phyloP scores from a whole-genome alignment of 495 filamentous ascomycete genomes.

The Podospora fimiseda region DNA sequence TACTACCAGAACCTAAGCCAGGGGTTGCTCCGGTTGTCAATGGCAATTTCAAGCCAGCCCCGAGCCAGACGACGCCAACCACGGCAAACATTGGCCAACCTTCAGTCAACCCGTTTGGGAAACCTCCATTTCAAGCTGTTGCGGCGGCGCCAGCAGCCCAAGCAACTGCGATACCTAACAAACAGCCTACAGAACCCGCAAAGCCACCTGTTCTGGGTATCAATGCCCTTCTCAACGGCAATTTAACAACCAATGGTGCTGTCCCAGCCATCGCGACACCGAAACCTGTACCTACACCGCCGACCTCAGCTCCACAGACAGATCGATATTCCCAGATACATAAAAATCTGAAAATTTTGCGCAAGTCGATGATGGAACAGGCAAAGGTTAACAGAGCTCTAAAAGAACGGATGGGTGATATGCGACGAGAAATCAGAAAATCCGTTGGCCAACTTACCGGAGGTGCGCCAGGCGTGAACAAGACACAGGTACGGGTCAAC shows the following conservation, averaged over 20 bases:
- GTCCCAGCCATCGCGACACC: neutral
- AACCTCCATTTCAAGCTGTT: neutral
- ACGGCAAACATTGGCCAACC: neutral
- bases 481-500: conserved; percentile 41
- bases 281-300: neutral
- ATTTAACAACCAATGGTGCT: conserved; percentile 7
- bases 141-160: no score
- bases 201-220: conserved; percentile 3
- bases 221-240: conserved; percentile 2
- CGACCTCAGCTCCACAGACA: neutral
- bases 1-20: conserved; percentile 29
- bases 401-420: conserved; percentile 64
- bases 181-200: neutral
- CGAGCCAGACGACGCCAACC: neutral
- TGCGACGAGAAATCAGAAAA: conserved; percentile 64
- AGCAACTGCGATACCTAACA: no score
- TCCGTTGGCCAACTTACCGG: conserved; percentile 67
- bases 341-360: conserved; percentile 62
- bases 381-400: conserved; percentile 40
- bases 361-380: conserved; percentile 49
- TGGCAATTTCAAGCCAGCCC: neutral
- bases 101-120: conserved; percentile 1
- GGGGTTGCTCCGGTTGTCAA: conserved; percentile 11
- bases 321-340: conserved; percentile 65
- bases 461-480: conserved; percentile 55